Conservation (phyloP, 108 stramenopile genomes). For the Conticribra guillardii region DNA sequence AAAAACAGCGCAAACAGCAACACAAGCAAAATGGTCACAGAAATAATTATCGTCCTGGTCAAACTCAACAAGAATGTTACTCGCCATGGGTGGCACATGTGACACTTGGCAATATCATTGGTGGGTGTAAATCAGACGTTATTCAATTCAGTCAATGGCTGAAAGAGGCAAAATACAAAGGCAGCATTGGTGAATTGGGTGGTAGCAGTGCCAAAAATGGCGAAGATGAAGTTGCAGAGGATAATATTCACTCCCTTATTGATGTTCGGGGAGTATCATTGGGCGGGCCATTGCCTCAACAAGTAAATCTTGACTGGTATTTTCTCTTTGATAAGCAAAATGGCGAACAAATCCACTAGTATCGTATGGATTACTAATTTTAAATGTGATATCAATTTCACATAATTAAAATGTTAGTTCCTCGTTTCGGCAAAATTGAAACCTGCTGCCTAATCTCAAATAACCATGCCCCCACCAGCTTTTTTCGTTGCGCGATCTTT, state of each 20-base stretch:
- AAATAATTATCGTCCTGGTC: not conserved
- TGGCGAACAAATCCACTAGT: not conserved
- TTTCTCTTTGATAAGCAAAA: conserved; percentile 31
- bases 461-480: conserved; percentile 45
- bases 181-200: not conserved
- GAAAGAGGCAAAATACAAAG: conserved; percentile 6
- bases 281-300: conserved; percentile 61
- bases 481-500: conserved; percentile 65
- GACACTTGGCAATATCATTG: conserved; percentile 55
- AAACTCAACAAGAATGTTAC: too few species aligned
- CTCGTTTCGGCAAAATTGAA: too few species aligned
- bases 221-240: not conserved
- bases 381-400: not conserved
- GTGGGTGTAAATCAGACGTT: conserved; percentile 26
- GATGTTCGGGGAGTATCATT: conserved; percentile 39
- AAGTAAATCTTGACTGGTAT: conserved; percentile 60
- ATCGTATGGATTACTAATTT: not conserved
- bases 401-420: too few species aligned
- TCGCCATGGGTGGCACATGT: conserved; percentile 60
- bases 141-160: conserved; percentile 31
- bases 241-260: not conserved
- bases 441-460: conserved; percentile 1
- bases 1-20: conserved; percentile 18
- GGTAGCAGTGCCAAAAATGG: not conserved
- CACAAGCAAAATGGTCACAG: not conserved